Evolutionary conservation across 2,329 filamentous ascomycete species (phyloP).

Genomic region (Xylariaceae sp.): DNA sequence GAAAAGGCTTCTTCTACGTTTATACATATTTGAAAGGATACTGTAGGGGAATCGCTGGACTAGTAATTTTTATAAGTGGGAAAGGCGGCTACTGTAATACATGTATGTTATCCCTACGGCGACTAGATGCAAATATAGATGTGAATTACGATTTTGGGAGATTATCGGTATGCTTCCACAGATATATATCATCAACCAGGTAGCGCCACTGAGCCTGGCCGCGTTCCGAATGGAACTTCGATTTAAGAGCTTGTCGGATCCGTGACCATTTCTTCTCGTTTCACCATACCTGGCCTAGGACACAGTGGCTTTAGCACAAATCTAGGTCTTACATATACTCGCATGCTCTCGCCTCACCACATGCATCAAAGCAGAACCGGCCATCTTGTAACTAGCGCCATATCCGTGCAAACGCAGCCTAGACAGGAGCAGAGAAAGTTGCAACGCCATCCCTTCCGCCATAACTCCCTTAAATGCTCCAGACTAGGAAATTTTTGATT

Average conservation of each 20-base stretch:
- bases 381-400: conserved; percentile 41
- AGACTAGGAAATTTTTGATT: conserved; percentile 10
- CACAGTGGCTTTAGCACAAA: not conserved
- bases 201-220: conserved; percentile 7
- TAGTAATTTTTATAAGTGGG: no score
- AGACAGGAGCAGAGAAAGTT: conserved; percentile 15
- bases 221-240: not conserved
- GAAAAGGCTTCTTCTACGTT: no score
- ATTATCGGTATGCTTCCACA: conserved; percentile 17
- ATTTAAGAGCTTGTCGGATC: not conserved
- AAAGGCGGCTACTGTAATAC: no score
- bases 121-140: no score
- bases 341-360: not conserved
- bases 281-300: not conserved
- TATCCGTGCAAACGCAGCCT: conserved; percentile 26
- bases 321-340: conserved; percentile 3
- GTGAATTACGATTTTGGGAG: conserved; percentile 12
- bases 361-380: conserved; percentile 30
- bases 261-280: conserved; percentile 8
- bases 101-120: no score
- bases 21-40: no score
- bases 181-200: conserved; percentile 28
- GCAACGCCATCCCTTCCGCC: conserved; percentile 29
- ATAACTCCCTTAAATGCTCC: conserved; percentile 29
- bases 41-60: no score